Conservation (phyloP, 306 rosid genomes). For the Quercus bicolor region DNA sequence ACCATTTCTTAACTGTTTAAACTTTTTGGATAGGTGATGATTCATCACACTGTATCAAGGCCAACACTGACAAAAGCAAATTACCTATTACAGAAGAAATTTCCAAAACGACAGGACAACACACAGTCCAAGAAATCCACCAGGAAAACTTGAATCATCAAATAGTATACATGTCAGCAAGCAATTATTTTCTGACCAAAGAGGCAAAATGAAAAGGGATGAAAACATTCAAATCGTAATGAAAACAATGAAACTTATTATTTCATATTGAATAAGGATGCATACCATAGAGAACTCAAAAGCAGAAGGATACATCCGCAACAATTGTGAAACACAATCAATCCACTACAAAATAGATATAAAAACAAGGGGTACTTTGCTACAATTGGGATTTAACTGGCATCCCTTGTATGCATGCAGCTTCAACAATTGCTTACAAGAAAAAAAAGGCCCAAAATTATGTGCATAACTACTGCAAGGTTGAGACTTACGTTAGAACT, state of each 20-base stretch:
- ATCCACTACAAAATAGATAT: slow-evolving; percentile 71
- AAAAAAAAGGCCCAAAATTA: too few relatives aligned
- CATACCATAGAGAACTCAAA: slow-evolving; percentile 92
- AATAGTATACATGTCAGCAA: slow-evolving; percentile 18
- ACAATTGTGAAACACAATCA: slow-evolving; percentile 88
- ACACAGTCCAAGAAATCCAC: slow-evolving; percentile 86
- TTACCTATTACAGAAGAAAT: slow-evolving; percentile 94
- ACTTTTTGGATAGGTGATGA: too few relatives aligned
- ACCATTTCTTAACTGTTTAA: too few relatives aligned
- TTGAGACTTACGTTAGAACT: too few relatives aligned
- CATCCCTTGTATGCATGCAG: too few relatives aligned
- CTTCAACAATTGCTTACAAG: too few relatives aligned
- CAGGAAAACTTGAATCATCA: slow-evolving; percentile 63
- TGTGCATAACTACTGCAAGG: too few relatives aligned
- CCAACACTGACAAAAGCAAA: slow-evolving; percentile 16
- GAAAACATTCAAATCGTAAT: slow-evolving; percentile 16
- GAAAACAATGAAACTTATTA: neutral
- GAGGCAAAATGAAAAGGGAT: neutral
- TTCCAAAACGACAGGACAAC: slow-evolving; percentile 92
- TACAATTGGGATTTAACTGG: too few relatives aligned
- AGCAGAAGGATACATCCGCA: slow-evolving; percentile 95
- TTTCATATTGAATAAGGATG: slow-evolving; percentile 18
- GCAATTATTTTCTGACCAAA: neutral
- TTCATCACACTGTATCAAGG: neutral
- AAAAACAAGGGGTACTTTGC: slow-evolving; percentile 1